Base-by-base conservation (phyloP, 257 asterid genomes). In the Coffea canephora region DNA sequence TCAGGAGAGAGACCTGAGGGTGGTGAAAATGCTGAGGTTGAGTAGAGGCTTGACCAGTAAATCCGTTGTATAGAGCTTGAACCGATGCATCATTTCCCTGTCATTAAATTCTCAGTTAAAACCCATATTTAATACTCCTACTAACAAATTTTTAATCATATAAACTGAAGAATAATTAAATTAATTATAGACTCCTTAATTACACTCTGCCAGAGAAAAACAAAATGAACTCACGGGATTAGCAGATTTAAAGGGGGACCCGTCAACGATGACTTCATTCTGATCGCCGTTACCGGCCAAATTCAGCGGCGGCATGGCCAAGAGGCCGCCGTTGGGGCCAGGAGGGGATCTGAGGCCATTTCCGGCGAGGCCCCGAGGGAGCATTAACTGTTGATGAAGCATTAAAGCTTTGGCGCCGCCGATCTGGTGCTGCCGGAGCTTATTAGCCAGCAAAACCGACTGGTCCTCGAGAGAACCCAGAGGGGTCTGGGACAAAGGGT, bases 371-470 rank as follows among this genome's bases (percentile, higher is more conserved):
- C 89, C 87, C 76, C 93, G 81, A 73, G 94, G 85, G 74, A 93
- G 87, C 89, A 93, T 12, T 45, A 93, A 74, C 88, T 91, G 94
- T 15, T 89, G 97, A 81, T 94, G 98, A 19, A 91, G 90, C 90
- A 94, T 77, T 82, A 89, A 77, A 14, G 93, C 95, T 82, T 90
- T 89, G 8, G 92, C 89, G 82, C 76, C 65, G 85, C 87, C 88
- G 91, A 91, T 89, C 89, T 92, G 96, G 66, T 91, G 91, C 62
- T 89, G 92, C 39, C 93, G 87, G 77, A 89, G 83, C 89, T 92
- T 94, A 8, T 94, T 86, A 16, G 89, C 93, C 81, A 91, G 74
- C 34, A 83, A 55, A 21, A 66, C 66, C 19, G 81, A 77, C 75
- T 81, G 84, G 54, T 81, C 84, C 57, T 81, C 84, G 7, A 81